Conservation (phyloP, 257 asterid genomes). For the Solanum piurae region DNA sequence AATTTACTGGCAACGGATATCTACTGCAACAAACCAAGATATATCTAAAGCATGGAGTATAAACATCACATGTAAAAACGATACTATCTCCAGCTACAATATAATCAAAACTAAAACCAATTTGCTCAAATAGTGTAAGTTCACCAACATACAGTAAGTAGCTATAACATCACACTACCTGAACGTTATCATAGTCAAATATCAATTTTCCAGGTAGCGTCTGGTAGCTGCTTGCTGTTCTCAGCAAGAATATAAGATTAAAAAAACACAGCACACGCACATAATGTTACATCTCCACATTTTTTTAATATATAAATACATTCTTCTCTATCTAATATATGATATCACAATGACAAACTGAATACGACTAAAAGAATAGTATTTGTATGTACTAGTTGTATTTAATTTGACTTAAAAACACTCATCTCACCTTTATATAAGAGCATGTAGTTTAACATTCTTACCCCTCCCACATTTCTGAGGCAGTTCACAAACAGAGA, state of each 20-base stretch:
- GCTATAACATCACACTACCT: not conserved
- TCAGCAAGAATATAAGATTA: not conserved
- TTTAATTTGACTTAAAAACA: not conserved
- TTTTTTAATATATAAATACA: too few species aligned
- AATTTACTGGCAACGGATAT: too few species aligned
- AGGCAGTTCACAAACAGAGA: not conserved
- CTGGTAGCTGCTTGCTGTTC: not conserved
- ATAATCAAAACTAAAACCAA: not conserved
- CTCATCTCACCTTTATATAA: not conserved
- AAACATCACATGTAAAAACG: not conserved
- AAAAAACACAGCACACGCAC: not conserved
- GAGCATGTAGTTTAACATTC: too few species aligned
- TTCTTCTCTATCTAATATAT: not conserved
- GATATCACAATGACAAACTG: not conserved
- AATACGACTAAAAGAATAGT: too few species aligned
- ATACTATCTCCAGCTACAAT: not conserved
- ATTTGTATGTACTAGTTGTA: too few species aligned
- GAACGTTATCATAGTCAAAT: not conserved
- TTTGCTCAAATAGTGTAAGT: not conserved
- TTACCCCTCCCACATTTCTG: not conserved
- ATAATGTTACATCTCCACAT: not conserved
- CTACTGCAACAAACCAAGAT: not conserved
- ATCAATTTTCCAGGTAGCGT: not conserved
- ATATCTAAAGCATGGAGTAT: not conserved
- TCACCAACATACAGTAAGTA: not conserved